phyloP scores from a whole-genome alignment of 257 asterid genomes.

The Solanum habrochaites region DNA sequence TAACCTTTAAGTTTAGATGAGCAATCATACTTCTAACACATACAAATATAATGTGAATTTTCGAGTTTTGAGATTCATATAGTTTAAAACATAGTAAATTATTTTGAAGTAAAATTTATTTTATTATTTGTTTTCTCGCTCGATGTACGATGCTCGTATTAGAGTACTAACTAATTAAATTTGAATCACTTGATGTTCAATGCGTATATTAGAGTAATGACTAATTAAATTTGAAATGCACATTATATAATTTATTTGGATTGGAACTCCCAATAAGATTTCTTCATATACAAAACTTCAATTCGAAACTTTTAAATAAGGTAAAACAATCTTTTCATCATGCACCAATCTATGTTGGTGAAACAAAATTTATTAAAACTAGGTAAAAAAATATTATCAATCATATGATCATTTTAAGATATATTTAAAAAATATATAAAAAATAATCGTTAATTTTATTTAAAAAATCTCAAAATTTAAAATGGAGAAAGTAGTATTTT shows the following conservation, averaged over 20 bases:
- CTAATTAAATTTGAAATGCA: neutral
- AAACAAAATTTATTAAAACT: no score
- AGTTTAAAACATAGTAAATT: neutral
- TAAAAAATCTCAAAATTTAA: no score
- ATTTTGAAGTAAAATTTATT: neutral
- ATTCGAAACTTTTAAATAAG: neutral
- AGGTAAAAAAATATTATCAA: neutral
- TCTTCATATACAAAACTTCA: neutral
- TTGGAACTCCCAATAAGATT: neutral
- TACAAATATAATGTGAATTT: neutral
- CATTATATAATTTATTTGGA: no score
- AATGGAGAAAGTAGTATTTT: neutral
- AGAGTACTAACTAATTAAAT: neutral
- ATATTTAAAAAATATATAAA: no score
- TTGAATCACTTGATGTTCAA: no score
- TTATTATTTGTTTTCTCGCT: accelerated
- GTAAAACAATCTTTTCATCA: no score
- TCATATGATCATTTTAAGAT: no score
- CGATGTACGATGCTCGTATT: no score
- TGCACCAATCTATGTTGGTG: neutral
- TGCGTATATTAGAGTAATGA: neutral
- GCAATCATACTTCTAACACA: neutral
- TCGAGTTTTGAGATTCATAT: neutral
- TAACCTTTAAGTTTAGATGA: neutral
- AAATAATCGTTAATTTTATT: no score